Base-by-base conservation (phyloP, 371 early-diverging fungal genomes). In the Mortierella sp. region DNA sequence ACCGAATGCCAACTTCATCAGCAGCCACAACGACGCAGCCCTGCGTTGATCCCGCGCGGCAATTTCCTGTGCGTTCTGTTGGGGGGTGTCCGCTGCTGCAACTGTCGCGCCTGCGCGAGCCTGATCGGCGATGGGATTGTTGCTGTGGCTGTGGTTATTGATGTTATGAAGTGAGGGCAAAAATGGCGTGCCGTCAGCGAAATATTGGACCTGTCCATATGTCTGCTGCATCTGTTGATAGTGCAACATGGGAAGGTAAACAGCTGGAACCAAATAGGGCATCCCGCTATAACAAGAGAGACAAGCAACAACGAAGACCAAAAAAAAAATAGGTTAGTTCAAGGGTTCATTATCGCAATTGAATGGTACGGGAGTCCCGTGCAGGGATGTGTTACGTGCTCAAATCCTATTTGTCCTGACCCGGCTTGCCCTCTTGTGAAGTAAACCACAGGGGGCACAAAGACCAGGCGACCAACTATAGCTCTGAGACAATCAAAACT, bases 1-100 rank as follows among this genome's bases (percentile, higher is more conserved):
- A 21, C 84, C 81, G 55, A 89, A 84, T 9, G 84, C 83, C 26
- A 89, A 65, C 76, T 89, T 89, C 82, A 89, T 77, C 48, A 88
- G 26, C 45, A 89, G 68, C 84, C 82, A 87, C 14, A 89, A 58
- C 10, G 82, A 84, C 0, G 82, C 77, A 4, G 83, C 82, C 47
- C 89, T 78, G 7, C 89, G 82, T 44, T 87, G 88, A 68, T 88
- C 81, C 57, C 89, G 50, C n/a, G 85, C 88, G 10, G 72, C 81
- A 24, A 50, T 79, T 31, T 88, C 88, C 52, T 88, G 84, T 52
- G 81, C 78, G 45, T 84, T 80, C 73, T 38, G 63, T 10, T 75
- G 73, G 21, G 50, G 60, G 0, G 60, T 68, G 45, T 65, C 73
- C 38, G 73, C n/a, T n/a, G n/a, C 58, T 42, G 73, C 70, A 19